Conservation (phyloP, 257 asterid genomes). For the Echites panduratus region DNA sequence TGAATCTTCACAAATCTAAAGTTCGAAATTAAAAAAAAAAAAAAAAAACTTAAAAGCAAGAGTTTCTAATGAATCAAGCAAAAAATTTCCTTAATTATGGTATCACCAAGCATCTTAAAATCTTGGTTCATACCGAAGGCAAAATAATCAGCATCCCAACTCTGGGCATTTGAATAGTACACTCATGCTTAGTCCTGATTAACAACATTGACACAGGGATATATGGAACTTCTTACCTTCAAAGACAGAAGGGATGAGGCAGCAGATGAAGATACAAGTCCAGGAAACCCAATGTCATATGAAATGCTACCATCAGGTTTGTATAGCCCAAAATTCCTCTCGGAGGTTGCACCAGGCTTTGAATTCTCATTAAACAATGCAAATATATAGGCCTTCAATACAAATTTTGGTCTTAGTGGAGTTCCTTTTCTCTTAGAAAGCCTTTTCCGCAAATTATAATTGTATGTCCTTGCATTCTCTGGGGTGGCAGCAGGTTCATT, state of each 20-base stretch:
- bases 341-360: conserved; percentile 66
- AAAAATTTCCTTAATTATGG: neutral
- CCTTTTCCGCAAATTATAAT: conserved; percentile 77
- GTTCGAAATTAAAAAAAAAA: neutral
- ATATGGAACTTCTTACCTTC: conserved; percentile 37
- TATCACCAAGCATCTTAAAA: neutral
- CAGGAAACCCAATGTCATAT: conserved; percentile 74
- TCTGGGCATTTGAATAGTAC: neutral
- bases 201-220: neutral
- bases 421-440: conserved; percentile 88
- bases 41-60: neutral
- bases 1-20: neutral
- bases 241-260: conserved; percentile 40
- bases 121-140: neutral
- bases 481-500: conserved; percentile 77
- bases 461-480: conserved; percentile 69
- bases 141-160: neutral
- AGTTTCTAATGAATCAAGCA: neutral
- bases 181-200: neutral
- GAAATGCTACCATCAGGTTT: conserved; percentile 82
- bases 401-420: conserved; percentile 71
- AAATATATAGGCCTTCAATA: conserved; percentile 76
- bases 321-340: conserved; percentile 71
- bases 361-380: conserved; percentile 82
- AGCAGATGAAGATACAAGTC: conserved; percentile 64